Evolutionary conservation across 2,329 filamentous ascomycete species (phyloP).

Genomic region (Zymoseptoria brevis): DNA sequence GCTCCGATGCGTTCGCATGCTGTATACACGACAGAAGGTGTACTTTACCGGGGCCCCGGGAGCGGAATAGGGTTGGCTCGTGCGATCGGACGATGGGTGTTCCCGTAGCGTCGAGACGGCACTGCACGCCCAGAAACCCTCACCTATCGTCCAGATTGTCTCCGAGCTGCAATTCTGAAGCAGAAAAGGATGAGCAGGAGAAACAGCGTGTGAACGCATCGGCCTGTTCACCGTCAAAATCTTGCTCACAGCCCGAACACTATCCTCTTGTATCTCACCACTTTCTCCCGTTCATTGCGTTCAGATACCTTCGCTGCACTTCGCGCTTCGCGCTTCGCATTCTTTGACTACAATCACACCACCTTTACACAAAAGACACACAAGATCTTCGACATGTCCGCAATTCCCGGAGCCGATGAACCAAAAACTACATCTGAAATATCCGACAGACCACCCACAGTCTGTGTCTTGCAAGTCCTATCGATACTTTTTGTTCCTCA

Average conservation of each 20-base stretch:
- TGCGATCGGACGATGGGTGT: background rate
- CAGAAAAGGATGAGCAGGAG: background rate
- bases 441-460: constrained; percentile 47
- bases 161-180: no score
- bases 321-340: background rate
- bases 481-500: background rate
- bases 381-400: background rate
- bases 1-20: no score
- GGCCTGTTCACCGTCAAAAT: background rate
- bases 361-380: background rate
- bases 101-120: no score
- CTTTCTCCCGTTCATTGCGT: background rate
- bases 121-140: no score
- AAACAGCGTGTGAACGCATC: background rate
- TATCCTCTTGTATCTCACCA: background rate
- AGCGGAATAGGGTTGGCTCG: background rate
- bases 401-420: background rate
- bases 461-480: constrained; percentile 71
- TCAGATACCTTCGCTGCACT: background rate
- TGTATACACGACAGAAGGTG: no score
- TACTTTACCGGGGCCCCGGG: no score
- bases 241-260: background rate
- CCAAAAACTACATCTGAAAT: background rate
- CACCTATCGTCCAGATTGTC: no score
- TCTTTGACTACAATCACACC: background rate